Evolutionary conservation across 2,329 filamentous ascomycete species (phyloP), one percentile per base, ranked within the genome.

Genomic region (Cercospora sp.): DNA sequence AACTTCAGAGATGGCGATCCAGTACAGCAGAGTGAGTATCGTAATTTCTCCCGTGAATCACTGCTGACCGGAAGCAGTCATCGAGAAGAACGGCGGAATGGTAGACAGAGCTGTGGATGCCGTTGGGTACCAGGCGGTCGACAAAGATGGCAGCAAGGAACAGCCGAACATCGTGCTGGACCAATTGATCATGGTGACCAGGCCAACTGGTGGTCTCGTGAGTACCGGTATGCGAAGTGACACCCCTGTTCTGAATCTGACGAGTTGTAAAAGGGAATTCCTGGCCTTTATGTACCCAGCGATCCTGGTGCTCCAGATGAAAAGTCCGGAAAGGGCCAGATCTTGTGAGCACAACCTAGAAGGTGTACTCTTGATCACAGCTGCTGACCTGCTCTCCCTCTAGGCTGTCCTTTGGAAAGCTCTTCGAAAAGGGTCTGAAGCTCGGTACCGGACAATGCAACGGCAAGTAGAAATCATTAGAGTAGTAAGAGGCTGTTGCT

Each of bases 401-500:
- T 20, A 64, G 62, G 39, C 8, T 64, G 13, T 58, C 48, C 7
- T 64, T 64, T 10, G 62, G 62, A 12, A 64, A 64, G 23, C 62
- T 90, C 0, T 90, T 90, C 72, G 88, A 90, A 72, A 90, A 90
- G 83, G 87, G 87, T 1, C 80, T 90, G 5, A 82, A 83, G 1
- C 79, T 90, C 2, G 85, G 86, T 9, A 88, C 86, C 5, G 87
- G 87, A n/a, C 39, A 23, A 4, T 59, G 55, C 30, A 59, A 59
- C 3, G 55, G 55, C 42, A 23, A 31, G 57, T 45, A 5, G 10
- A 33, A 28, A 36, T 23, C 18, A 13, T 18, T 13, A 12, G 1
- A 12, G 3, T 3, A 18, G 12, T 55, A 3, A n/a, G 31, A 4
- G 2, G 28, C 9, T 6, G 20, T 18, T 23, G 9, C 48, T 59